These are phyloP conservation scores for Atkinsonella texensis DNA, from an alignment of 2,329 filamentous ascomycete species.

Conservation along the genomic window DNA sequence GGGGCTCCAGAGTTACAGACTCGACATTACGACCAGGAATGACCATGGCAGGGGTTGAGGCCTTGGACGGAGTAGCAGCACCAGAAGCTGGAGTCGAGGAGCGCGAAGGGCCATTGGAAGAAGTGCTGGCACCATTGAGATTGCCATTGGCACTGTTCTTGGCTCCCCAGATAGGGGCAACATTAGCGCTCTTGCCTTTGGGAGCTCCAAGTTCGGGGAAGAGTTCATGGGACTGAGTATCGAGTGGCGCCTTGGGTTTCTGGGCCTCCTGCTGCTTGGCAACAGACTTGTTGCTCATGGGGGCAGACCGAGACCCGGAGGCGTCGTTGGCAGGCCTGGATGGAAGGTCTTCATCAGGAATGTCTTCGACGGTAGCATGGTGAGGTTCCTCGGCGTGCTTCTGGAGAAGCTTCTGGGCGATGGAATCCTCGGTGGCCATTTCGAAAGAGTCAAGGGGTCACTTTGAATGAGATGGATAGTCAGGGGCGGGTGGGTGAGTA, in stretches of 20 bases:
- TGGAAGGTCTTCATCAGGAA: conserved; percentile 64
- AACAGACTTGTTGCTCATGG: conserved; percentile 49
- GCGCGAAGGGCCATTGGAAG: conserved; percentile 44
- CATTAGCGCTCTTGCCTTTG: conserved; percentile 54
- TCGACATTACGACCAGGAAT: conserved; percentile 78
- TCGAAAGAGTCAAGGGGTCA: conserved; percentile 8
- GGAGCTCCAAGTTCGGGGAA: conserved; percentile 80
- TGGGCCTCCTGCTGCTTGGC: conserved; percentile 54
- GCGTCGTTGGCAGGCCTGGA: conserved; percentile 37
- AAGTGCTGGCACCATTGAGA: conserved; percentile 40
- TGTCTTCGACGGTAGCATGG: conserved; percentile 67
- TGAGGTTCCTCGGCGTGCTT: conserved; percentile 44
- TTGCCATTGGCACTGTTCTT: conserved; percentile 45
- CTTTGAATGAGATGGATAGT: neutral
- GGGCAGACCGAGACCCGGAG: conserved; percentile 34
- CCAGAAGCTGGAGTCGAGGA: conserved; percentile 53
- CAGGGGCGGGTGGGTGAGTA: neutral
- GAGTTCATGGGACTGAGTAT: conserved; percentile 78
- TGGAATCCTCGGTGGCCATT: conserved; percentile 40
- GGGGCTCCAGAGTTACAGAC: conserved; percentile 58
- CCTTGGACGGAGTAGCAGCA: conserved; percentile 28
- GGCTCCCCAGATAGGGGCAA: conserved; percentile 65
- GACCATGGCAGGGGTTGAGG: conserved; percentile 40
- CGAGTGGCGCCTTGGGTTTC: conserved; percentile 38
- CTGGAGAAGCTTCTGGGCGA: conserved; percentile 51